Conservation (phyloP, 768 basidiomycete genomes). For the Xanthoconium purpureum region DNA sequence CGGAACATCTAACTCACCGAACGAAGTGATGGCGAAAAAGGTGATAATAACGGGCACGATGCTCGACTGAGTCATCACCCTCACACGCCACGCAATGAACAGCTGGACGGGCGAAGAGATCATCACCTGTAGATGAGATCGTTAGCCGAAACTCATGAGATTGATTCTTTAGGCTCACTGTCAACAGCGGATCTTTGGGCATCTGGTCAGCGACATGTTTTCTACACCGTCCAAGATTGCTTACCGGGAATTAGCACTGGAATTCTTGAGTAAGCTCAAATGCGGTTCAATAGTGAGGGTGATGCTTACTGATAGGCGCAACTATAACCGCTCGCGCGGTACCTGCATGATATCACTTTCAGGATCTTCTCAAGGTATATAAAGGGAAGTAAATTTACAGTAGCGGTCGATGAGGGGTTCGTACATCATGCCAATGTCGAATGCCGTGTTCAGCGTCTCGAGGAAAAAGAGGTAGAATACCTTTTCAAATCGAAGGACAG, state of each 20-base stretch:
- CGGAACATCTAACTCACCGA: constrained; percentile 1
- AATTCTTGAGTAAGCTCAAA: constrained; percentile 13
- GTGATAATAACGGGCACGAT: constrained; percentile 26
- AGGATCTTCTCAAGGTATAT: not conserved
- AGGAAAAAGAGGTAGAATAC: constrained; percentile 42
- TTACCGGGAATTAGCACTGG: constrained; percentile 17
- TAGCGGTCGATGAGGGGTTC: constrained; percentile 46
- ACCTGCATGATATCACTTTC: constrained; percentile 31
- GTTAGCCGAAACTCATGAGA: not conserved
- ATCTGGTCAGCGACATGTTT: not conserved
- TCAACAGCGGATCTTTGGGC: constrained; percentile 43
- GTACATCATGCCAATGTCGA: constrained; percentile 47
- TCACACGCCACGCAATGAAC: constrained; percentile 47
- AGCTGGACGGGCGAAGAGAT: constrained; percentile 44
- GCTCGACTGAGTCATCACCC: constrained; percentile 32
- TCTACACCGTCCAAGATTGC: not conserved
- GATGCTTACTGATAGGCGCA: constrained; percentile 5
- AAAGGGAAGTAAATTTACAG: constrained; percentile 26
- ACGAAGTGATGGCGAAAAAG: constrained; percentile 10
- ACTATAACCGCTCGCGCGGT: not conserved
- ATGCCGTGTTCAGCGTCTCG: constrained; percentile 48
- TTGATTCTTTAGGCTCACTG: constrained; percentile 27
- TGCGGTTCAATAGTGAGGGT: constrained; percentile 1
- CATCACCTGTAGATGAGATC: constrained; percentile 34
- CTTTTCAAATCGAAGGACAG: constrained; percentile 21